Evolutionary conservation across 2,329 filamentous ascomycete species (phyloP), one percentile per base, ranked within the genome.

Genomic region (Epichloe brachyelytri): DNA sequence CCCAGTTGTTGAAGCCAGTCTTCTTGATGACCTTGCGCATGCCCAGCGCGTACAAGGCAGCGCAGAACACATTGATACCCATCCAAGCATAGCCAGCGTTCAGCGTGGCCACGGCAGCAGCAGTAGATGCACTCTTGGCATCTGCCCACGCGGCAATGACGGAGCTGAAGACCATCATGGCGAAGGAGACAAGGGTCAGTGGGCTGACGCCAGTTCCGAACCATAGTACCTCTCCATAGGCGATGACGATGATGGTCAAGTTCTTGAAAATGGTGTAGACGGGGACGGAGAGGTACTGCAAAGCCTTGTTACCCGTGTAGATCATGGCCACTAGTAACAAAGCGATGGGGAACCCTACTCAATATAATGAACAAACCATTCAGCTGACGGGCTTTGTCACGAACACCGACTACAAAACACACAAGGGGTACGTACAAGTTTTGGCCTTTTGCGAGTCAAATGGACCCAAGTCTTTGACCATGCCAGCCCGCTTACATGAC

Each of bases 191-290:
- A 33, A 98, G 80, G 2, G 88, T 84, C 69, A 96, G 82, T 43
- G 85, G 80, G n/a, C 86, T 90, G 54, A 98, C 91, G 47, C 83
- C 88, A 63, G 91, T 91, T 55, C 93, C 93, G 60, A 98, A 98
- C 90, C 90, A 96, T 50, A 97, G 78, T 30, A 98, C 91, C 72
- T 98, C 93, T 60, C 93, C 93, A 60, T 98, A 98, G 52, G 93
- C 93, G 63, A 97, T 98, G 58, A 97, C 82, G 62, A 97, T 97
- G 68, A 95, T 98, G 56, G 93, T 96, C 74, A 98, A 71, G 73
- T 98, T 98, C 79, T 98, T 98, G 79, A 98, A 98, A 68, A 98
- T 98, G 52, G 93, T 98, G 73, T 98, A 98, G 34, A 98, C 93
- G 26, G 93, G 93, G 49, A 98, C 95, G 36, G 90, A 96, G 55